A percentile compares a stretch with the other conserved stretches of the same genome.
Evolutionary conservation across 1,139 yeast genomes (phyloP).

Genomic region (Suhomyces yuchorum): DNA sequence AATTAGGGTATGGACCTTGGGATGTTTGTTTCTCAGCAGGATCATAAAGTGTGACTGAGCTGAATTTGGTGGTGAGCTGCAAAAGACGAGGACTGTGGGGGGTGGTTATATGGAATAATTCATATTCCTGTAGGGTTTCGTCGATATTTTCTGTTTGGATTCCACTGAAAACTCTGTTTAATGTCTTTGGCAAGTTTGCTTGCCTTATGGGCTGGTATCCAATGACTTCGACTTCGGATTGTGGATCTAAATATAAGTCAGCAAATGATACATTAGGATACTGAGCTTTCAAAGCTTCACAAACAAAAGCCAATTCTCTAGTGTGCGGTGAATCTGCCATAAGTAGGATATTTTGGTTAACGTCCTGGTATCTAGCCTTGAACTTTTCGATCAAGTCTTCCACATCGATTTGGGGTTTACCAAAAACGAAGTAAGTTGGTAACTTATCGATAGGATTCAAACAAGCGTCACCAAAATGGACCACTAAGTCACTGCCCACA

Average conservation of each 20-base stretch:
- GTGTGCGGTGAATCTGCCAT: conserved; percentile 73
- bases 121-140: conserved; percentile 38
- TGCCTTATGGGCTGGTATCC: conserved; percentile 36
- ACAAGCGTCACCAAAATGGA: conserved; percentile 96
- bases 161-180: conserved; percentile 32
- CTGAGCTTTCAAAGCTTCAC: conserved; percentile 30
- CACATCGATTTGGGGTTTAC: conserved; percentile 57
- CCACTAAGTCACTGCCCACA: conserved; percentile 78
- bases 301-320: conserved; percentile 38
- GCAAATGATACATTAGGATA: conserved; percentile 53
- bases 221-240: conserved; percentile 37
- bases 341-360: conserved; percentile 46
- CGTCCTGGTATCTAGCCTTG: conserved; percentile 31
- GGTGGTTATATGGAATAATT: conserved; percentile 66
- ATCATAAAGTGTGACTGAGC: conserved; percentile 52
- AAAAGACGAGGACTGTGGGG: conserved; percentile 82
- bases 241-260: conserved; percentile 43
- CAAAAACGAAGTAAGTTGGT: conserved; percentile 78
- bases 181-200: conserved; percentile 12
- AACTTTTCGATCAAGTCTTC: conserved; percentile 38
- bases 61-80: conserved; percentile 71
- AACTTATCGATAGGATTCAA: conserved; percentile 71
- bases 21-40: conserved; percentile 31
- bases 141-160: conserved; percentile 17
- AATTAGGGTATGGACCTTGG: conserved; percentile 69